Conservation (phyloP, 1,284 basidiomycete species). For the Phlebopus sp. region DNA sequence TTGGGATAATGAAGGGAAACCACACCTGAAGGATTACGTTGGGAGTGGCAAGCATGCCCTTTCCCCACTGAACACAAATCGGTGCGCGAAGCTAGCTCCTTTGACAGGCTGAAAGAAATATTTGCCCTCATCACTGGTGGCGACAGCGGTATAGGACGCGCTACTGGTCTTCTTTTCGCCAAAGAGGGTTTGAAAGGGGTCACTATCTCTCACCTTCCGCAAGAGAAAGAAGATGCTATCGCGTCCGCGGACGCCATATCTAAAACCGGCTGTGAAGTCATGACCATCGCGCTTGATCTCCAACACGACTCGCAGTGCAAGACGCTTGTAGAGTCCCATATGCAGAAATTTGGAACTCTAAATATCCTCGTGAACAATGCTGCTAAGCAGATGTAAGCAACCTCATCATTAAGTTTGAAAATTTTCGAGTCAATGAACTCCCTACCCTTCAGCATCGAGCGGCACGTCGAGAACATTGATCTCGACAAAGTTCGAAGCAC, state of each 20-base stretch:
- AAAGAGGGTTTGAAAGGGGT: constrained; percentile 59
- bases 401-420: background rate
- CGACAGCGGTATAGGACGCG: constrained; percentile 60
- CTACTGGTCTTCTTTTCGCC: constrained; percentile 59
- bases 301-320: constrained; percentile 38
- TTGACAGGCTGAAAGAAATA: constrained; percentile 47
- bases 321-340: constrained; percentile 47
- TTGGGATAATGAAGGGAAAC: constrained; percentile 60
- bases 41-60: constrained; percentile 41
- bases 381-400: constrained; percentile 48
- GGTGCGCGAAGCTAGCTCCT: background rate
- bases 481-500: constrained; percentile 50
- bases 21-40: constrained; percentile 49
- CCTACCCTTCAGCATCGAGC: constrained; percentile 19
- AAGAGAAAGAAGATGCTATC: constrained; percentile 57
- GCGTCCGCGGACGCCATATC: constrained; percentile 46
- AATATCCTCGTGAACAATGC: constrained; percentile 67
- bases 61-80: background rate
- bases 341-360: constrained; percentile 46
- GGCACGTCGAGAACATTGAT: constrained; percentile 46
- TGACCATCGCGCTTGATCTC: constrained; percentile 49
- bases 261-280: constrained; percentile 38
- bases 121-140: constrained; percentile 56
- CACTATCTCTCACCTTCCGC: constrained; percentile 61
- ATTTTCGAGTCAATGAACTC: background rate